Percentiles rank a stretch among this genome's conserved stretches.
Conservation (phyloP, 371 early-diverging fungal species). For the Mortierella sp. region DNA sequence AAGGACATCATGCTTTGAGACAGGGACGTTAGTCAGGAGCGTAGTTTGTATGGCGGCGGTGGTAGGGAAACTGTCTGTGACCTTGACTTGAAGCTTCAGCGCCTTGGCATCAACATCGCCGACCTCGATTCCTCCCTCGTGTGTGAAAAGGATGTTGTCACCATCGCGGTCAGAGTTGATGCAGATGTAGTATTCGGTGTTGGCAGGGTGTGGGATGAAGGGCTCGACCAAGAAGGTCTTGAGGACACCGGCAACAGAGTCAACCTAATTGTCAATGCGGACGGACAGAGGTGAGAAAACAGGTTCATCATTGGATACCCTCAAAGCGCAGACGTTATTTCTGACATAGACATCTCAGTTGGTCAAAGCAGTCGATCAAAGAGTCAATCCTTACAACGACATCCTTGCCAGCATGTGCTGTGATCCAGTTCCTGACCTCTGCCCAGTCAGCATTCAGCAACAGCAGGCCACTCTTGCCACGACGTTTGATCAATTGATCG, state of each 20-base stretch:
- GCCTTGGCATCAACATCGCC: conserved; percentile 99
- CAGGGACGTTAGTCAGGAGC: conserved; percentile 72
- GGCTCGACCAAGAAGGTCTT: conserved; percentile 97
- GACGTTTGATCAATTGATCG: conserved; percentile 96
- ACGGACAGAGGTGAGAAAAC: neutral
- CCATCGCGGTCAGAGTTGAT: conserved; percentile 97
- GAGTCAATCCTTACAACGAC: conserved; percentile 81
- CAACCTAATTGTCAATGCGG: conserved; percentile 66
- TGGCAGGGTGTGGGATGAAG: conserved; percentile 92
- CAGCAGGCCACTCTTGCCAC: conserved; percentile 95
- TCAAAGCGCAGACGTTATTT: no score
- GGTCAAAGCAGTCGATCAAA: no score
- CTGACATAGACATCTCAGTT: no score
- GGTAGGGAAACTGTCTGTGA: conserved; percentile 73
- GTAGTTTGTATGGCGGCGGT: conserved; percentile 72
- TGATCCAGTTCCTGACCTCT: conserved; percentile 90
- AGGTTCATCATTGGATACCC: no score
- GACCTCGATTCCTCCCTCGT: conserved; percentile 97
- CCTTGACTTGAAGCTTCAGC: conserved; percentile 80
- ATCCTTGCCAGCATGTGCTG: conserved; percentile 85
- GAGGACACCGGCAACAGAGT: conserved; percentile 84
- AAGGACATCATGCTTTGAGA: conserved; percentile 85
- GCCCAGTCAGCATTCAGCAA: conserved; percentile 91
- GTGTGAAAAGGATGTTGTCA: conserved; percentile 95
- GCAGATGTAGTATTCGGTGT: conserved; percentile 96